Evolutionary conservation across 2,329 filamentous ascomycete genomes (phyloP).

Genomic region (Trichophyton equinum): DNA sequence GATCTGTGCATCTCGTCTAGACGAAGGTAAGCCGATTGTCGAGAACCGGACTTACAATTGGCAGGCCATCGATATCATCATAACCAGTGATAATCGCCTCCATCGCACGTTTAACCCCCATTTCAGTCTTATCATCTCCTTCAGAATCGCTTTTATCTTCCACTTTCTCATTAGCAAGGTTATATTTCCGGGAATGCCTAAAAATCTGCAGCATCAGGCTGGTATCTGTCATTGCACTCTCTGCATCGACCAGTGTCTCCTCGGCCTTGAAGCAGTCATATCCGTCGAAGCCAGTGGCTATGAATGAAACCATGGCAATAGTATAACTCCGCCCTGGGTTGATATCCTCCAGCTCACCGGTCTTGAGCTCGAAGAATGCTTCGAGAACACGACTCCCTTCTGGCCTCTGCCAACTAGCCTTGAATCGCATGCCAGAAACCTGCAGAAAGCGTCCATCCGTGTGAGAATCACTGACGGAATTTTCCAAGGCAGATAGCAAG

Average conservation of each 20-base stretch:
- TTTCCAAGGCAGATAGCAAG: not conserved
- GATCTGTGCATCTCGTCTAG: not conserved
- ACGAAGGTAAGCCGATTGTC: not conserved
- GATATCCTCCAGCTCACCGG: not conserved
- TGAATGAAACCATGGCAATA: not conserved
- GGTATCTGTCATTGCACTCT: conserved; percentile 1
- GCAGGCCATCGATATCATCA: not conserved
- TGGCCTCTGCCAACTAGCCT: not conserved
- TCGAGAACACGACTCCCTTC: not conserved
- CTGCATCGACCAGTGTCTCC: not conserved
- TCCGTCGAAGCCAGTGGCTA: not conserved
- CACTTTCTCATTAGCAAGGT: not conserved
- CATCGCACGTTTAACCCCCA: not conserved
- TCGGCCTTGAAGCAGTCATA: not conserved
- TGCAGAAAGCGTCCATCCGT: not conserved
- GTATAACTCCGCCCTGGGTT: not conserved
- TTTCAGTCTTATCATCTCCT: not conserved
- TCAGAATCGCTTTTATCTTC: not conserved
- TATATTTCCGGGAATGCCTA: not conserved
- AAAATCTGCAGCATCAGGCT: not conserved
- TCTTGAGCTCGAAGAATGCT: not conserved
- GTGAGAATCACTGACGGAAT: not conserved
- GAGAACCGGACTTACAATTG: not conserved
- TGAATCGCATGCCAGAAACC: not conserved
- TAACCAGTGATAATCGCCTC: not conserved